Conservation (phyloP, 257 asterid species). For the Solanum stenotomum region DNA sequence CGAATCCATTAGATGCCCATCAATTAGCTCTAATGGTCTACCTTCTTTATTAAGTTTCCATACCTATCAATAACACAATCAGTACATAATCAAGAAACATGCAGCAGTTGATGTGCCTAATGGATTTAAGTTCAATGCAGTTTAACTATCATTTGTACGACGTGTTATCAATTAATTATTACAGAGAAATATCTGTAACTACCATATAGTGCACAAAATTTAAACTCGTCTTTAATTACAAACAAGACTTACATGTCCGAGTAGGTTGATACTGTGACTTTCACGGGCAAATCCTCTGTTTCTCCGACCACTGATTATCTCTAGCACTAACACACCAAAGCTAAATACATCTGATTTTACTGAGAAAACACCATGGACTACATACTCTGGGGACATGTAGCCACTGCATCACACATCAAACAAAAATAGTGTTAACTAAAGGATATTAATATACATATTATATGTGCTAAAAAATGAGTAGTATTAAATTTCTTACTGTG, state of each 20-base stretch:
- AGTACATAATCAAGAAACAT: neutral
- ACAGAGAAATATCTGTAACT: too few species aligned
- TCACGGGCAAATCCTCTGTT: neutral
- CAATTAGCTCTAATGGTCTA: neutral
- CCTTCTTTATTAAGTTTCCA: constrained; percentile 2
- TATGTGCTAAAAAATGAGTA: neutral
- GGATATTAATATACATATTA: neutral
- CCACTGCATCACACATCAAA: constrained; percentile 13
- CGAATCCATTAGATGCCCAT: neutral
- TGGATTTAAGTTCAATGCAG: neutral
- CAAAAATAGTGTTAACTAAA: neutral
- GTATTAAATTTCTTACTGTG: constrained; percentile 11
- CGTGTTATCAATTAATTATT: neutral
- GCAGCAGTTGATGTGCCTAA: neutral
- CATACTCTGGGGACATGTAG: constrained; percentile 34
- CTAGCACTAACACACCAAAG: constrained; percentile 22
- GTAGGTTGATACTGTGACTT: constrained; percentile 16
- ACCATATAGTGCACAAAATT: neutral
- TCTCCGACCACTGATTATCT: constrained; percentile 11
- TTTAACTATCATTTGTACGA: neutral
- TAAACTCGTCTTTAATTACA: neutral
- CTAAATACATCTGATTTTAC: constrained; percentile 26
- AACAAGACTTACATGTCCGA: constrained; percentile 16
- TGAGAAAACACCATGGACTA: constrained; percentile 21
- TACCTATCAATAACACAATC: neutral